phyloP scores from a whole-genome alignment of 2,329 filamentous ascomycete genomes.

The Venturia carpophila region DNA sequence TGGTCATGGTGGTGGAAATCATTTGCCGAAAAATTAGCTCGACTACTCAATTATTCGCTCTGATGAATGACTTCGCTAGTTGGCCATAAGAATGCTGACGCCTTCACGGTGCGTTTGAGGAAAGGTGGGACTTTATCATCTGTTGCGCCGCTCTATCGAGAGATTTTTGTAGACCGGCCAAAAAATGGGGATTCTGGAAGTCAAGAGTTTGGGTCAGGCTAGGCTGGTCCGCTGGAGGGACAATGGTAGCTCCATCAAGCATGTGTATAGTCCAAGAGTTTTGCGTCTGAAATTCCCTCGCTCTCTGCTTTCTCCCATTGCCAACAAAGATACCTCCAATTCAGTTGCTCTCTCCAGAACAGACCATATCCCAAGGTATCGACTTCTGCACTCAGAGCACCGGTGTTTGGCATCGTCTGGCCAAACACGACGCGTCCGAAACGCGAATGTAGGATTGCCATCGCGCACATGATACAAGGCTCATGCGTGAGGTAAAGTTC shows the following conservation, averaged over 20 bases:
- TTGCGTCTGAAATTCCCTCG: neutral
- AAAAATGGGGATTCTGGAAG: neutral
- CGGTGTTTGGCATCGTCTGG: conserved; percentile 69
- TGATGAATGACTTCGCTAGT: neutral
- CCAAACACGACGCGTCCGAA: conserved; percentile 82
- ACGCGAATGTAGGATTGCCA: conserved; percentile 90
- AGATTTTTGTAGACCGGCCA: neutral
- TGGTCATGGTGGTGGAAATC: neutral
- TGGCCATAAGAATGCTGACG: neutral
- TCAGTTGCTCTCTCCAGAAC: conserved; percentile 60
- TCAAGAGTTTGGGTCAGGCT: neutral
- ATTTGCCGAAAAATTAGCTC: neutral
- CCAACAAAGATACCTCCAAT: conserved; percentile 80
- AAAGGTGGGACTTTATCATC: neutral
- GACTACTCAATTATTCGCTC: neutral
- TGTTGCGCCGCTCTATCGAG: neutral
- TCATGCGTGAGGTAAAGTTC: conserved; percentile 94
- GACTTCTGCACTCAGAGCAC: conserved; percentile 70
- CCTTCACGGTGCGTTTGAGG: neutral
- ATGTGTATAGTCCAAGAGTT: neutral
- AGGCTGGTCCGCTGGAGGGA: neutral
- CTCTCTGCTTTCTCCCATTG: conserved; percentile 40
- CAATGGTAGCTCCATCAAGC: neutral
- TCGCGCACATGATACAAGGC: conserved; percentile 92
- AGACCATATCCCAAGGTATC: conserved; percentile 47